Evolutionary conservation across 768 basidiomycete genomes (phyloP), one percentile per base, ranked within the genome.

Genomic region (Termitomyces sp.): DNA sequence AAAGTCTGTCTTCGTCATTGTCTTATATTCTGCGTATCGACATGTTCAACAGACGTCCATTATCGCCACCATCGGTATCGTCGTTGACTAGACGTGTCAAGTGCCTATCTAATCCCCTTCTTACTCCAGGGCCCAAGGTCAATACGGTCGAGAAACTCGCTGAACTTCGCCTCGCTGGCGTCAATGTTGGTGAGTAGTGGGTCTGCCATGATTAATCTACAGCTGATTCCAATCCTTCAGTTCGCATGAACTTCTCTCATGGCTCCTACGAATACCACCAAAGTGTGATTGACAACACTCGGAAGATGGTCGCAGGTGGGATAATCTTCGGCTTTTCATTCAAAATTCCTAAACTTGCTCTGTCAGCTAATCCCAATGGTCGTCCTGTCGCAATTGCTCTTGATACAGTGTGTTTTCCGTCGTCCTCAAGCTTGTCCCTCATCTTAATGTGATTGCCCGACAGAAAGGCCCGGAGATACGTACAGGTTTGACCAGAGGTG

Each of bases 191-290:
- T 96, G 58, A 61, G 93, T 77, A 17, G 19, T n/a, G n/a, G 14
- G 19, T 17, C 41, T 41, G 2, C 51, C 41, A 26, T 40, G 21
- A 19, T 26, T 15, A n/a, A 35, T 8, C 32, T 22, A 7, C 53
- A 45, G 15, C 22, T 42, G 11, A 46, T 32, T 32, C 11, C 35
- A 58, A 10, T 6, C 14, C 53, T 54, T 41, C 63, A 98, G 97
- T 99, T 60, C 95, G 97, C 74, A 98, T 99, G 97, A 99, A 99
- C 82, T 99, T 98, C 71, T 98, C 96, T 53, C 97, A 99, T 84
- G 97, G 97, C 45, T 88, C 88, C 54, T 95, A 99, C 73, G 93
- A 94, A 65, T 98, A 96, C 71, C 97, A 98, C 76, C 94, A 99
- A 76, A 94, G 91, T 61, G 97, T 98, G 63, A 93, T 99, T 69